These are phyloP conservation scores for Lachancea mirantina DNA, from an alignment of 805 yeast genomes.

Conservation along the genomic window DNA sequence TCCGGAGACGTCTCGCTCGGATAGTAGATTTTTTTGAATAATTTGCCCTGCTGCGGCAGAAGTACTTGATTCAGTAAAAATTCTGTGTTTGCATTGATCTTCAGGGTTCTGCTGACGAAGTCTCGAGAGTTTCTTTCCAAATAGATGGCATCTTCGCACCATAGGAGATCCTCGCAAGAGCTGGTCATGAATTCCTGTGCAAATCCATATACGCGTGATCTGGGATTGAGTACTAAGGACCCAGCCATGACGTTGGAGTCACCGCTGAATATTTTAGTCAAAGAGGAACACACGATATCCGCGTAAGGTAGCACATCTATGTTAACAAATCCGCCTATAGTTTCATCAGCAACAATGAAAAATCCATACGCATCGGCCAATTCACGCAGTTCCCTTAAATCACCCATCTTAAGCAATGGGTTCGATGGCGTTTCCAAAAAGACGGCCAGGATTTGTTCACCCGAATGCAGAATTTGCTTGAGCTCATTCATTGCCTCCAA, in stretches of 20 bases:
- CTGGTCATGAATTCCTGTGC: conserved; percentile 29
- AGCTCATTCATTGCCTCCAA: conserved; percentile 53
- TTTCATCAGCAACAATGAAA: conserved; percentile 84
- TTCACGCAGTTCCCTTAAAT: conserved; percentile 54
- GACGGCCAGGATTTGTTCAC: conserved; percentile 64
- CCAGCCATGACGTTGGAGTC: conserved; percentile 97
- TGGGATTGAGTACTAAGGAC: conserved; percentile 69
- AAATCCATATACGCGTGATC: conserved; percentile 45
- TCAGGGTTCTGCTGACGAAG: conserved; percentile 54
- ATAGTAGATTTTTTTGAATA: conserved; percentile 62
- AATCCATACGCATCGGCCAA: conserved; percentile 67
- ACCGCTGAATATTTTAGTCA: conserved; percentile 90
- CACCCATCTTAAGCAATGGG: conserved; percentile 83
- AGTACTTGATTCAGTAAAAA: conserved; percentile 49
- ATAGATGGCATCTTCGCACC: conserved; percentile 93
- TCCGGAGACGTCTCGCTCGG: conserved; percentile 48
- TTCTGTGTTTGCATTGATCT: conserved; percentile 49
- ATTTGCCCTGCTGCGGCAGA: conserved; percentile 32
- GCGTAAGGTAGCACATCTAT: conserved; percentile 72
- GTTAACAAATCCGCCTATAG: conserved; percentile 86
- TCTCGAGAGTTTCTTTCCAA: conserved; percentile 92
- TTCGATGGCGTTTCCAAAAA: conserved; percentile 94
- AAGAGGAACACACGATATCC: conserved; percentile 78
- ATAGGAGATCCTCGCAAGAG: conserved; percentile 68
- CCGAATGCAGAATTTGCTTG: conserved; percentile 52